Percentiles rank a stretch among this genome's conserved stretches.
Conservation (phyloP, 1,139 yeast genomes). For the Saccharomyces pastorianus region DNA sequence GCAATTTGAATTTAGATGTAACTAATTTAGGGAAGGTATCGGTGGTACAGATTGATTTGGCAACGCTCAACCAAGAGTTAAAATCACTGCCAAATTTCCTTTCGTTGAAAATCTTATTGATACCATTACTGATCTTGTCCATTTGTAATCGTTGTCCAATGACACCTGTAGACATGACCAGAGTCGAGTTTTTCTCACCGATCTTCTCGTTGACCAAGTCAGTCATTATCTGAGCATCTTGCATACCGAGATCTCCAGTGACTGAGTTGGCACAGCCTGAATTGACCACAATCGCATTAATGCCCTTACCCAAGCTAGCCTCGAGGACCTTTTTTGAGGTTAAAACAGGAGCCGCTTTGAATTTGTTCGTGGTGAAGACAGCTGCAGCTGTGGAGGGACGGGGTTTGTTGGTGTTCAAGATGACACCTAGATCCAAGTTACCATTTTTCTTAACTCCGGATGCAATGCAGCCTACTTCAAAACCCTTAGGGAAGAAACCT, state of each 20-base stretch:
- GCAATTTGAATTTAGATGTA: constrained; percentile 49
- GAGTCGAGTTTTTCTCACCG: constrained; percentile 39
- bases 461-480: constrained; percentile 74
- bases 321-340: constrained; percentile 59
- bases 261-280: constrained; percentile 98
- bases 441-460: constrained; percentile 82
- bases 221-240: constrained; percentile 73
- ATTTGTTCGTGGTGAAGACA: constrained; percentile 84
- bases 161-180: constrained; percentile 97
- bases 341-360: constrained; percentile 95
- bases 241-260: constrained; percentile 80
- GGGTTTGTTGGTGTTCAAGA: constrained; percentile 42
- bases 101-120: constrained; percentile 31
- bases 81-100: constrained; percentile 53
- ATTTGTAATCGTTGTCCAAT: constrained; percentile 85
- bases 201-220: constrained; percentile 48
- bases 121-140: constrained; percentile 58
- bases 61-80: constrained; percentile 75
- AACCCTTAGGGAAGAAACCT: constrained; percentile 84
- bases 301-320: constrained; percentile 41
- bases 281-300: constrained; percentile 72
- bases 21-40: constrained; percentile 93
- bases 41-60: constrained; percentile 89
- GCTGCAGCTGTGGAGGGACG: constrained; percentile 66
- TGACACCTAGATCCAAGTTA: constrained; percentile 67